Conservation (phyloP, 345 rosid species). For the Camelina sativa region DNA sequence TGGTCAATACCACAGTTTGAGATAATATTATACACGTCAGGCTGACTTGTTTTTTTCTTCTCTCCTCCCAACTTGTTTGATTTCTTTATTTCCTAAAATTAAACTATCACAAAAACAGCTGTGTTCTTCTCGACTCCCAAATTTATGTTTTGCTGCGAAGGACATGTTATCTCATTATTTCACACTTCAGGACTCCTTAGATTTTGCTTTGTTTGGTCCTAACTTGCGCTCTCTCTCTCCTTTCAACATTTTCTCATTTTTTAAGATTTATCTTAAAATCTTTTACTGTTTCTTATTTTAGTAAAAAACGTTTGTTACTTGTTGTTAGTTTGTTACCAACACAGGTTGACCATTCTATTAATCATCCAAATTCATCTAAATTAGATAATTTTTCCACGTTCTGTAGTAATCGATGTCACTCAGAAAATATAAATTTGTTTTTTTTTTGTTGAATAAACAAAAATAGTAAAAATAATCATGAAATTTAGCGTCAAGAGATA, state of each 20-base stretch:
- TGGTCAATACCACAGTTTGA: slow-evolving; percentile 29
- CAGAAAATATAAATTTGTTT: not conserved
- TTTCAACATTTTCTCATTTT: not conserved
- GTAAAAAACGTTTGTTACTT: not conserved
- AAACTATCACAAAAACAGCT: slow-evolving; percentile 39
- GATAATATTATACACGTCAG: slow-evolving; percentile 54
- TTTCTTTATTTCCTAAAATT: not conserved
- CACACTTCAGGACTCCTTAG: slow-evolving; percentile 37
- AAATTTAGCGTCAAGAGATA: slow-evolving; percentile 21
- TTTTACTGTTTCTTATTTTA: not conserved
- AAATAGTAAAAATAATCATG: not conserved
- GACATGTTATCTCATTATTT: slow-evolving; percentile 40
- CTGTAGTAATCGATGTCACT: not conserved
- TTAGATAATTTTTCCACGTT: not conserved
- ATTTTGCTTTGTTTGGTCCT: slow-evolving; percentile 9
- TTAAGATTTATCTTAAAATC: slow-evolving; percentile 4
- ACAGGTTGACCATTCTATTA: slow-evolving; percentile 5
- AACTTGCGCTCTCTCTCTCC: not conserved
- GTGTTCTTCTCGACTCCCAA: slow-evolving; percentile 16
- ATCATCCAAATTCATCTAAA: not conserved
- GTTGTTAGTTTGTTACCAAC: not conserved
- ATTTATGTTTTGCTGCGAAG: slow-evolving; percentile 32
- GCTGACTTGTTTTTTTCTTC: slow-evolving; percentile 54
- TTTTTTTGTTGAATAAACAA: not conserved
- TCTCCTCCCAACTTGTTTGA: slow-evolving; percentile 32